Percentiles rank a stretch among this genome's conserved stretches.
Evolutionary conservation across 2,329 filamentous ascomycete species (phyloP).

Genomic region (Lachnellula cervina): DNA sequence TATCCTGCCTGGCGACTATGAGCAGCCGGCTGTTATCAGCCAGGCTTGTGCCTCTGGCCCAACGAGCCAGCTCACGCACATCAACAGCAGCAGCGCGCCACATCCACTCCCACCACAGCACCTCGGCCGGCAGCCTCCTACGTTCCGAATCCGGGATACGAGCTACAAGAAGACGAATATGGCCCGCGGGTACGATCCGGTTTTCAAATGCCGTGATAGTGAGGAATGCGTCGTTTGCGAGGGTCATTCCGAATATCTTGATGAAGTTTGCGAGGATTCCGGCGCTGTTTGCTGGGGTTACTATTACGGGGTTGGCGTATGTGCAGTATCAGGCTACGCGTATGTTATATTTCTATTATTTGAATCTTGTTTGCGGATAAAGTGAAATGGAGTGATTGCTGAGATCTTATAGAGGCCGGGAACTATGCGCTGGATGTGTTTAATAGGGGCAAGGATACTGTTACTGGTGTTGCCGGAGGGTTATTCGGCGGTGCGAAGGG

Average conservation of each 20-base stretch:
- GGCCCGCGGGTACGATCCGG: conserved; percentile 70
- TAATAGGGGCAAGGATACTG: conserved; percentile 65
- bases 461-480: conserved; percentile 61
- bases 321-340: conserved; percentile 92
- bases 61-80: conserved; percentile 51
- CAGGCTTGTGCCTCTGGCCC: conserved; percentile 62
- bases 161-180: conserved; percentile 59
- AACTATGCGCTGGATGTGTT: conserved; percentile 75
- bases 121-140: conserved; percentile 64
- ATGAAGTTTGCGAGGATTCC: conserved; percentile 84
- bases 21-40: conserved; percentile 62
- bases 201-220: conserved; percentile 74
- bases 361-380: not conserved
- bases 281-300: conserved; percentile 84
- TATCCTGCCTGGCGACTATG: conserved; percentile 25
- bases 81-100: conserved; percentile 48
- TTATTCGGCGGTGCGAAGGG: conserved; percentile 68
- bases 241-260: conserved; percentile 78
- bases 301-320: conserved; percentile 83
- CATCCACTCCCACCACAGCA: conserved; percentile 51
- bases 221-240: conserved; percentile 59
- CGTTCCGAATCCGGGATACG: conserved; percentile 60
- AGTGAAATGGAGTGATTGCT: conserved; percentile 7
- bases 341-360: conserved; percentile 39
- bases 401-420: conserved; percentile 54